Percentiles rank a stretch among this genome's conserved stretches.
Evolutionary conservation across 2,329 filamentous ascomycete genomes (phyloP).

Genomic region (Alternaria arbusti): DNA sequence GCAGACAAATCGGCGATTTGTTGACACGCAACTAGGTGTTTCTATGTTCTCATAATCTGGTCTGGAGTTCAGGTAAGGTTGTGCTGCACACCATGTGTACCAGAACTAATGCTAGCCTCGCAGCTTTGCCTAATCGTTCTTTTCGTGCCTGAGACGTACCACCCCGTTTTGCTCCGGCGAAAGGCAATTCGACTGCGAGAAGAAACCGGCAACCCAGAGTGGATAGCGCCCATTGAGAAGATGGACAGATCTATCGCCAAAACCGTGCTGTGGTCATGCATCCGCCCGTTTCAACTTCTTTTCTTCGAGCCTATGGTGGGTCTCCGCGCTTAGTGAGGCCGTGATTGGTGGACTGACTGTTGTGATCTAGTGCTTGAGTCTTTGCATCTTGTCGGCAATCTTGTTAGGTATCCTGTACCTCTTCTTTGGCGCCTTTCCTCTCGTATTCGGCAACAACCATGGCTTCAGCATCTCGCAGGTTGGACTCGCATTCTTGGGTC

Average conservation of each 20-base stretch:
- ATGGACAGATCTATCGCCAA: slow-evolving; percentile 68
- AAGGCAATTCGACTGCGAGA: slow-evolving; percentile 75
- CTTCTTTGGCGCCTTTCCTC: slow-evolving; percentile 86
- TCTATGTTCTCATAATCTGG: slow-evolving; percentile 87
- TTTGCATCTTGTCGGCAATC: slow-evolving; percentile 83
- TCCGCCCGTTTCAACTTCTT: slow-evolving; percentile 78
- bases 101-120: slow-evolving; percentile 30
- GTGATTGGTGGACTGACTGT: slow-evolving; percentile 37
- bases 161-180: slow-evolving; percentile 70
- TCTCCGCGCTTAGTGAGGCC: neutral
- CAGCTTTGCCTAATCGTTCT: slow-evolving; percentile 69
- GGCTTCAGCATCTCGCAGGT: slow-evolving; percentile 79
- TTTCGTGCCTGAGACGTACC: slow-evolving; percentile 88
- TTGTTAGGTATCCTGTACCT: slow-evolving; percentile 88
- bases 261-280: slow-evolving; percentile 59
- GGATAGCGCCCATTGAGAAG: slow-evolving; percentile 78
- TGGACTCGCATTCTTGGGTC: slow-evolving; percentile 76
- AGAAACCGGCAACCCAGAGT: slow-evolving; percentile 78
- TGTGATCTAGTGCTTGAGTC: slow-evolving; percentile 64
- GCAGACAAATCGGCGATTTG: slow-evolving; percentile 23
- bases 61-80: slow-evolving; percentile 55
- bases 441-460: slow-evolving; percentile 78
- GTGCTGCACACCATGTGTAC: slow-evolving; percentile 19
- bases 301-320: slow-evolving; percentile 77
- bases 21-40: slow-evolving; percentile 41